Evolutionary conservation across 1,139 yeast species (phyloP), one percentile per base, ranked within the genome.

Genomic region (Candida glucosophila): DNA sequence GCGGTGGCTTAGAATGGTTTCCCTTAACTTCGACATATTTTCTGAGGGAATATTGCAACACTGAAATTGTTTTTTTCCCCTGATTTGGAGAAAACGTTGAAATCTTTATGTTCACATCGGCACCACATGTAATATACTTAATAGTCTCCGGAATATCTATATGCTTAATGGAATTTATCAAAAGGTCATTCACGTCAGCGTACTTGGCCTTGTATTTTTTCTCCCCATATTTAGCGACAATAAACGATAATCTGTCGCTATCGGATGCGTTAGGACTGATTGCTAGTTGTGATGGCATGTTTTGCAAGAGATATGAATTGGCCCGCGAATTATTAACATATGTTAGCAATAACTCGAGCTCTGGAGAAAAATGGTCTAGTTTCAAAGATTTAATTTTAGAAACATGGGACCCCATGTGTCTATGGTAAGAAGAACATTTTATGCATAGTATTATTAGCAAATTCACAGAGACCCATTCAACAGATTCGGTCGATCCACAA

Each of bases 381-480:
- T 58, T 67, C 20, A 72, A 50, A 3, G 77, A 70, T 29, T 58
- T 50, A 6, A 71, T 66, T 36, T 63, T 67, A 6, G 74, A 56
- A 7, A 72, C 53, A 31, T 64, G 67, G 3, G 73, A 58, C 0
- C 78, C 77, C 37, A 72, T 49, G 24, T 58, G 58, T 25, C 78
- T 44, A 38, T 72, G 78, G 23, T 67, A 59, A 2, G 75, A 67
- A 0, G 95, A 78, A 44, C 97, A 88, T 25, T 78, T 76, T 21
- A 85, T 77, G 50, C 97, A 88, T 21, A 88, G 61, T 7, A 80
- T 72, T 14, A 76, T 74, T 30, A 85, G 55, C 26, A 79, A 55
- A 43, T 82, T 88, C 35, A 85, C 62, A 1, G 95, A 81, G 4
- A 88, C 70, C 96, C 96, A 88, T 41, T 86, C 96, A 6, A 83